Evolutionary conservation across 1,284 basidiomycete genomes (phyloP), one percentile per base, ranked within the genome.

Genomic region (Cystobasidiaceae sp.): DNA sequence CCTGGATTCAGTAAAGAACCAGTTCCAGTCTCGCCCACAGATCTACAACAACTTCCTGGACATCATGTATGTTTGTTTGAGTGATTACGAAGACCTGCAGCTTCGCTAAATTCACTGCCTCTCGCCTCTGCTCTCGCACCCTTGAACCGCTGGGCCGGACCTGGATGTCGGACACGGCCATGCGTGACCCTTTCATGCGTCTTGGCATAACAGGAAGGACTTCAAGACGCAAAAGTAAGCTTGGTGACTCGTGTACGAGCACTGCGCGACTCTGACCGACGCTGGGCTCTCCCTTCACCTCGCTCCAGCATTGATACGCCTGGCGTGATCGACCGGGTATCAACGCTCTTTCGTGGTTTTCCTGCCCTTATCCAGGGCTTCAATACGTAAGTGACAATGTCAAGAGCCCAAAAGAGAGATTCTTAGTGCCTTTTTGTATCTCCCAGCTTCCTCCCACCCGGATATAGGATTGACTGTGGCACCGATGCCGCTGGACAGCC

Each of bases 31-130:
- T 75, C 86, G 87, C 76, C 93, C 93, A 25, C 90, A 97, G 75
- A 93, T 97, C 30, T 97, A 97, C 82, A 97, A 97, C 77, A 86
- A 88, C 71, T 97, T 97, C 77, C 80, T 97, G 77, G 94, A 97
- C 77, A 96, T 97, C 75, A 97, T 97, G 94, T 97, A 96, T 80
- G 93, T 97, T 76, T 93, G 6, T 93, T 77, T 93, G 93, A n/a
- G n/a, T n/a, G n/a, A n/a, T n/a, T n/a, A n/a, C n/a, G n/a, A n/a
- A n/a, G n/a, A n/a, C n/a, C n/a, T n/a, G n/a, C n/a, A n/a, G n/a
- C n/a, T n/a, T n/a, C n/a, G n/a, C n/a, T n/a, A n/a, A n/a, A n/a
- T 79, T 87, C 87, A 73, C 88, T 92, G 78, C 82, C 83, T 90
- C 93, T 77, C 81, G 89, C 83, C 21, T 41, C 49, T 64, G 58